These are phyloP conservation scores for Podospora pseudoanserina DNA, from an alignment of 495 filamentous ascomycete genomes.

Conservation along the genomic window DNA sequence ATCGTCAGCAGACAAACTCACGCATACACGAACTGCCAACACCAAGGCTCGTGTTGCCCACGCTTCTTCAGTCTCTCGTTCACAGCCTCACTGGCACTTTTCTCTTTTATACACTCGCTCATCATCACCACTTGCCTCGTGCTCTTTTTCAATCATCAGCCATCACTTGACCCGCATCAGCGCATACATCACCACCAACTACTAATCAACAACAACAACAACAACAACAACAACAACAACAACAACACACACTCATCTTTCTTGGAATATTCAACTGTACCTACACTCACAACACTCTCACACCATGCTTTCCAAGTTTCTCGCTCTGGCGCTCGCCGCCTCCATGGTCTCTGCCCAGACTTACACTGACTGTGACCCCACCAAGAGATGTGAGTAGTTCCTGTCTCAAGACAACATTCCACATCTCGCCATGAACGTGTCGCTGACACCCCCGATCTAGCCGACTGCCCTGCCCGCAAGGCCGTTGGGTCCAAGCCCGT, in stretches of 20 bases:
- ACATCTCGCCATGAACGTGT: constrained; percentile 1
- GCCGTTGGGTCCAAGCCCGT: constrained; percentile 61
- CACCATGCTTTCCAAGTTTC: constrained; percentile 43
- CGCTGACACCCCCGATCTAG: constrained; percentile 7
- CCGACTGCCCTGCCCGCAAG: constrained; percentile 65
- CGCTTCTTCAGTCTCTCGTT: constrained; percentile 21
- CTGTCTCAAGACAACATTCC: constrained; percentile 11
- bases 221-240: neutral
- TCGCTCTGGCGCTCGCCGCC: constrained; percentile 43
- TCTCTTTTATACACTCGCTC: constrained; percentile 16
- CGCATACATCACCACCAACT: neutral
- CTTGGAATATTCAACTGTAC: neutral
- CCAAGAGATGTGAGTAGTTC: constrained; percentile 55
- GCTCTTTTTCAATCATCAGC: neutral
- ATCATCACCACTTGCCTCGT: neutral
- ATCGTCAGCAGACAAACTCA: constrained; percentile 9
- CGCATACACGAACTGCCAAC: constrained; percentile 7
- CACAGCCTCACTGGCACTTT: constrained; percentile 5
- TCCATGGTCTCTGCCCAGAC: constrained; percentile 65
- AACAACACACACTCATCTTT: neutral
- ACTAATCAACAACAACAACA: neutral
- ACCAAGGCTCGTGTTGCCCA: constrained; percentile 14
- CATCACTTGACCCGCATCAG: neutral
- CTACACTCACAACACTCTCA: neutral
- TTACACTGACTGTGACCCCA: constrained; percentile 70